Conservation (phyloP, 805 yeast genomes). For the Ogataea degrootiae region DNA sequence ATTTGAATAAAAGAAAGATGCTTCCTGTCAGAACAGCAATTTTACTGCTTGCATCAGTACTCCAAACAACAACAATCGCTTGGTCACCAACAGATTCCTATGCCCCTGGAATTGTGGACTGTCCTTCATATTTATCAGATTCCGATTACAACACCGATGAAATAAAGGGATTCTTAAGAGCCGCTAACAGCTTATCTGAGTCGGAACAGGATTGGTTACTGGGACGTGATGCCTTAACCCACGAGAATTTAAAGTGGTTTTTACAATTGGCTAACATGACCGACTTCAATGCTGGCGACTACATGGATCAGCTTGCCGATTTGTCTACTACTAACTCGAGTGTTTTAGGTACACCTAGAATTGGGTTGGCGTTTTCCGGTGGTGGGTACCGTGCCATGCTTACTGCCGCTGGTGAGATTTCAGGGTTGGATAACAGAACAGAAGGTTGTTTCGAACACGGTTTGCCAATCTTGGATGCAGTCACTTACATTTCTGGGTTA, state of each 20-base stretch:
- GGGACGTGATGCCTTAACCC: slow-evolving; percentile 42
- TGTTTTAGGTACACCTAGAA: slow-evolving; percentile 31
- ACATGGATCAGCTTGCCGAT: slow-evolving; percentile 28
- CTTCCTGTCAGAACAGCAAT: not conserved
- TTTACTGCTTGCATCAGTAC: not conserved
- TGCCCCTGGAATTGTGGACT: slow-evolving; percentile 55
- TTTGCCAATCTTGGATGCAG: slow-evolving; percentile 68
- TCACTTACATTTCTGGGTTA: slow-evolving; percentile 70
- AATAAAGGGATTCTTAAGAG: slow-evolving; percentile 33
- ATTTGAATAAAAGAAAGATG: no score
- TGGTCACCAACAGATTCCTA: slow-evolving; percentile 58
- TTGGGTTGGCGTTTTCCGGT: slow-evolving; percentile 68
- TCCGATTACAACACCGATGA: slow-evolving; percentile 10
- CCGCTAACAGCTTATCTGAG: slow-evolving; percentile 41
- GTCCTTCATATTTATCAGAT: slow-evolving; percentile 38
- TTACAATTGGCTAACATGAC: slow-evolving; percentile 41
- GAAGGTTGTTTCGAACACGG: slow-evolving; percentile 45
- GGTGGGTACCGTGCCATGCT: slow-evolving; percentile 93
- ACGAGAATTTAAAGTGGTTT: slow-evolving; percentile 40
- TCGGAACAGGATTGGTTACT: slow-evolving; percentile 51
- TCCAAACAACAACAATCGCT: slow-evolving; percentile 7
- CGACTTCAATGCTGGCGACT: slow-evolving; percentile 43
- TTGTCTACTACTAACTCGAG: slow-evolving; percentile 27
- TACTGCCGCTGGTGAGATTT: slow-evolving; percentile 75
- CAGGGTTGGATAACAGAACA: slow-evolving; percentile 77